Conservation (phyloP, 257 asterid species). For the Solanum piurae region DNA sequence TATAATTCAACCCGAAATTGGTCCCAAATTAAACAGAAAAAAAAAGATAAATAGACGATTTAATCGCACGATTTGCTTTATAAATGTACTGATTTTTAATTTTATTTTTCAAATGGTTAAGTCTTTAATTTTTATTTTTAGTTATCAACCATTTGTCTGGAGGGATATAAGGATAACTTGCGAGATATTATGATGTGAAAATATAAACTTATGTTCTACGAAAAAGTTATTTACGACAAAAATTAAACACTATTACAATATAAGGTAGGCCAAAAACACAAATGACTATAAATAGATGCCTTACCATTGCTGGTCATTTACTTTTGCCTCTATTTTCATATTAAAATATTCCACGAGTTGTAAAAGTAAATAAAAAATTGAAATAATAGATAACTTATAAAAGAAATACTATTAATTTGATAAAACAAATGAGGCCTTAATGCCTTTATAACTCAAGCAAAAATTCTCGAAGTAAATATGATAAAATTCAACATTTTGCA, state of each 20-base stretch:
- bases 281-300: neutral
- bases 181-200: no score
- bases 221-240: no score
- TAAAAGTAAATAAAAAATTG: neutral
- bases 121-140: no score
- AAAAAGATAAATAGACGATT: no score
- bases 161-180: accelerated
- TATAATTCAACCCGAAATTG: neutral
- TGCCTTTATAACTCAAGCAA: neutral
- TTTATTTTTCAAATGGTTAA: neutral
- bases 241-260: accelerated
- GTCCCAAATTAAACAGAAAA: no score
- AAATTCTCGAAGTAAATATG: neutral
- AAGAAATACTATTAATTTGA: neutral
- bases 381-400: neutral
- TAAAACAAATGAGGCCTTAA: no score
- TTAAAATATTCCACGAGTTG: no score
- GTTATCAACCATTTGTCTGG: neutral
- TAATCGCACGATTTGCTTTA: neutral
- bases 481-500: neutral
- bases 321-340: neutral
- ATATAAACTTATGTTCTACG: accelerated
- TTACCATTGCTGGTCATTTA: neutral
- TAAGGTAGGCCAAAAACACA: neutral
- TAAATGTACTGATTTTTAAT: neutral